These are phyloP conservation scores for Candida maris DNA, from an alignment of 805 yeast species.

Conservation along the genomic window DNA sequence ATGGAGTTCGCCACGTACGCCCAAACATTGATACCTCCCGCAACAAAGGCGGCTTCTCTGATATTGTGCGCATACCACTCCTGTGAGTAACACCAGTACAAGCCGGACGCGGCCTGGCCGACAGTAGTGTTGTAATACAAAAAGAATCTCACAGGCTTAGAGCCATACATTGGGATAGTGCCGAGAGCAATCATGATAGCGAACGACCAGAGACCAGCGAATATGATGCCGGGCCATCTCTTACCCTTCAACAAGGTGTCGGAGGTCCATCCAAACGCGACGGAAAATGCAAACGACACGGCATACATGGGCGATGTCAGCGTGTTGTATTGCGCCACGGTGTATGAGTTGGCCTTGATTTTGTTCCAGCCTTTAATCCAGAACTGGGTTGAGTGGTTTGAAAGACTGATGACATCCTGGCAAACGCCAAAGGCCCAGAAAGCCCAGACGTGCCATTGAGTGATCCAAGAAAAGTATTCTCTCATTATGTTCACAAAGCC, in stretches of 20 bases:
- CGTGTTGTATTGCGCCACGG: constrained; percentile 16
- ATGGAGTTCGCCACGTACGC: constrained; percentile 18
- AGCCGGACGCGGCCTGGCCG: constrained; percentile 18
- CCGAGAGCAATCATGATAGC: constrained; percentile 15
- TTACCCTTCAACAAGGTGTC: constrained; percentile 18
- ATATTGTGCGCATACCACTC: constrained; percentile 17
- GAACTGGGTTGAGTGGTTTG: constrained; percentile 17
- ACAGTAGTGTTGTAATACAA: constrained; percentile 16
- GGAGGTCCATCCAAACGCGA: constrained; percentile 18
- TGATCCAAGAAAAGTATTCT: constrained; percentile 12
- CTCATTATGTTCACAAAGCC: constrained; percentile 10
- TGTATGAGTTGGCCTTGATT: constrained; percentile 13
- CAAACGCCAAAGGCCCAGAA: constrained; percentile 16
- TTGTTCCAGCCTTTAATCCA: constrained; percentile 23
- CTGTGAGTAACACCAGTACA: constrained; percentile 20
- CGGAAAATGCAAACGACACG: constrained; percentile 11
- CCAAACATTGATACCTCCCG: constrained; percentile 21
- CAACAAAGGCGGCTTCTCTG: constrained; percentile 15
- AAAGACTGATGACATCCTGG: constrained; percentile 16
- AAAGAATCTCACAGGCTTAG: constrained; percentile 18
- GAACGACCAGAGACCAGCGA: constrained; percentile 15
- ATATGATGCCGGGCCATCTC: constrained; percentile 19
- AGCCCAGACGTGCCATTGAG: constrained; percentile 21
- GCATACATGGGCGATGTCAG: constrained; percentile 19
- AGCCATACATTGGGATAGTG: constrained; percentile 15